These are phyloP conservation scores for Fraxinus quadrangulata DNA, from an alignment of 257 asterid genomes.

Conservation along the genomic window DNA sequence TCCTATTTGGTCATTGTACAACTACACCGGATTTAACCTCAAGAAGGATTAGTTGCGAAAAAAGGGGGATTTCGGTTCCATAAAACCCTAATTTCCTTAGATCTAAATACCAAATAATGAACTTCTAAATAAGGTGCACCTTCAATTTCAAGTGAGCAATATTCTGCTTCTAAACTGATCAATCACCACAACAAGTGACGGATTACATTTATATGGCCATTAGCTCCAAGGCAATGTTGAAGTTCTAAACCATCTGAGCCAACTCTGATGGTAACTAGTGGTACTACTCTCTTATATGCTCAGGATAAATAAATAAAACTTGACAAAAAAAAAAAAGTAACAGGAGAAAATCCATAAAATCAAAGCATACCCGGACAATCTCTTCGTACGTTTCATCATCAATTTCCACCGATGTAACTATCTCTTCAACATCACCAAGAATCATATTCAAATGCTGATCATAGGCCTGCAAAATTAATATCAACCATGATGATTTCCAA, in stretches of 20 bases:
- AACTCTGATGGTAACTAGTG: neutral
- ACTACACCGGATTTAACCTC: neutral
- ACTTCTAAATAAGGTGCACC: neutral
- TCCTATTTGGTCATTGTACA: neutral
- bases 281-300: constrained; percentile 8
- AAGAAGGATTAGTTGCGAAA: constrained; percentile 1
- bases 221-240: neutral
- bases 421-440: constrained; percentile 96
- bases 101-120: neutral
- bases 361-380: constrained; percentile 79
- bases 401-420: constrained; percentile 84
- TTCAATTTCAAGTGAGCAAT: neutral
- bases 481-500: neutral
- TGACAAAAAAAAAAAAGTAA: neutral
- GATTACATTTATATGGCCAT: neutral
- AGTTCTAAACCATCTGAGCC: constrained; percentile 7
- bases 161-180: neutral
- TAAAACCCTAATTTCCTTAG: constrained; percentile 1
- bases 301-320: neutral
- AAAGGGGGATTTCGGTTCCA: neutral
- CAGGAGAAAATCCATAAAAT: neutral
- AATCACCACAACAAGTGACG: neutral
- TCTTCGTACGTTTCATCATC: constrained; percentile 99
- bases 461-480: constrained; percentile 68
- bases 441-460: constrained; percentile 99